Base-by-base conservation (phyloP, 1,139 yeast genomes). In the Oligophagozyma castellii region DNA sequence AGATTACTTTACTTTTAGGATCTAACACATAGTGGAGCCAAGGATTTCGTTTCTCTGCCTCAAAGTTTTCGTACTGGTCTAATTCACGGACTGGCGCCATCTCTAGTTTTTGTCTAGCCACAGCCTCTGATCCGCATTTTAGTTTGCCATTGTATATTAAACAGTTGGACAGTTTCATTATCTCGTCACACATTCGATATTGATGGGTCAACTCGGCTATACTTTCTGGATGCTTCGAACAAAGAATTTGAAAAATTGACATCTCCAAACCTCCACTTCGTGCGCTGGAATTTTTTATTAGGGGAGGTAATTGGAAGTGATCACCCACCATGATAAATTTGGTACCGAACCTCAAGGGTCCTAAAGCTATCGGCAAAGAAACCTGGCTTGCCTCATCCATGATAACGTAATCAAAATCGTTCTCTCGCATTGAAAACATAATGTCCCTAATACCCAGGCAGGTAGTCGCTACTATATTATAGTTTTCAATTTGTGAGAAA, bases 371-470 rank as follows among this genome's bases (percentile, higher is more conserved):
- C 0, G 99, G 98, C 60, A 89, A 62, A 0, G 95, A 75, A 0
- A 86, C 81, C 47, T 89, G 98, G 0, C 96, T 84, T 0, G 98
- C 96, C 50, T 89, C 99, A 51, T 89, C 99, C 26, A 92, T 69
- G 26, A 89, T 86, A 48, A 96, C 92, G 48, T 80, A 86, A 48
- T 89, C 98, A 53, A 89, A 89, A 13, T 59, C 63, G 19, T 69
- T 57, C 28, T 78, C 58, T 20, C 44, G 44, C 30, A 53, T 27
- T 4, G 40, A 64, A 47, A 28, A 61, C 58, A 52, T 75, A 70
- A 13, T 73, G 45, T 77, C 89, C 22, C 62, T 67, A 16, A 83
- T 67, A 0, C 93, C 89, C 25, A 89, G 58, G 44, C 95, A 81
- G 0, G 98, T 89, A 1, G 86, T 68, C 0, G 95, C 98, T 1